Evolutionary conservation across 2,329 filamentous ascomycete species (phyloP).

Genomic region (Dendryphion nanum): DNA sequence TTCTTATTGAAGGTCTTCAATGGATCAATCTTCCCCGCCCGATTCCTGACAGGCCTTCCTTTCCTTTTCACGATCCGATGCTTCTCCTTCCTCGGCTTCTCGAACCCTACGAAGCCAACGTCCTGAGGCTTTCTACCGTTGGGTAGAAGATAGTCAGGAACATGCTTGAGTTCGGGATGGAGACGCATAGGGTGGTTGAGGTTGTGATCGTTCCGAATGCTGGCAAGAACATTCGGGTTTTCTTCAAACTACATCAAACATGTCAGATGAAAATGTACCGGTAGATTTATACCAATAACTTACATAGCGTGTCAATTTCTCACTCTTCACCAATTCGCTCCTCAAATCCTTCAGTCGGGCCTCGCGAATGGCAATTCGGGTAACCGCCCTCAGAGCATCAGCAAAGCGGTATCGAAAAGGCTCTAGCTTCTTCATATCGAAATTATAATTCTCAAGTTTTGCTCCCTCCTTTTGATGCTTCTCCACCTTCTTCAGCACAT

Average conservation of each 20-base stretch:
- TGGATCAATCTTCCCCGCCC: slow-evolving; percentile 73
- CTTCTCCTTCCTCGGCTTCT: slow-evolving; percentile 43
- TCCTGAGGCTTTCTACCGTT: slow-evolving; percentile 68
- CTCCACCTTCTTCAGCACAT: slow-evolving; percentile 74
- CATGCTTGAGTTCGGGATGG: slow-evolving; percentile 87
- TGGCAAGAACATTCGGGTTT: slow-evolving; percentile 83
- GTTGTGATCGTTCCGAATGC: slow-evolving; percentile 88
- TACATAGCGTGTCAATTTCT: slow-evolving; percentile 73
- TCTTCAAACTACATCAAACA: slow-evolving; percentile 92
- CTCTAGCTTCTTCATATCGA: slow-evolving; percentile 92
- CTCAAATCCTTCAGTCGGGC: slow-evolving; percentile 84
- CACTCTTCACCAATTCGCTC: slow-evolving; percentile 86
- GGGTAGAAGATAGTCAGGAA: slow-evolving; percentile 90
- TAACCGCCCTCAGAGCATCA: slow-evolving; percentile 87
- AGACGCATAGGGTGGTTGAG: slow-evolving; percentile 72
- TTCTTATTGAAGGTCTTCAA: slow-evolving; percentile 77
- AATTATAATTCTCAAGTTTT: slow-evolving; percentile 85
- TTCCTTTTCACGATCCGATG: slow-evolving; percentile 30
- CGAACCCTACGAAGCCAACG: slow-evolving; percentile 73
- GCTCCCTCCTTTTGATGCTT: slow-evolving; percentile 79
- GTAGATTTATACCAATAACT: too few species aligned
- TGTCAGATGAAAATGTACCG: too few species aligned
- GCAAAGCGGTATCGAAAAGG: slow-evolving; percentile 87
- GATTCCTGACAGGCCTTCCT: slow-evolving; percentile 43
- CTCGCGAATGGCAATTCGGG: slow-evolving; percentile 84